Conservation (phyloP, 2,329 filamentous ascomycete species). For the Diplodia seriata region DNA sequence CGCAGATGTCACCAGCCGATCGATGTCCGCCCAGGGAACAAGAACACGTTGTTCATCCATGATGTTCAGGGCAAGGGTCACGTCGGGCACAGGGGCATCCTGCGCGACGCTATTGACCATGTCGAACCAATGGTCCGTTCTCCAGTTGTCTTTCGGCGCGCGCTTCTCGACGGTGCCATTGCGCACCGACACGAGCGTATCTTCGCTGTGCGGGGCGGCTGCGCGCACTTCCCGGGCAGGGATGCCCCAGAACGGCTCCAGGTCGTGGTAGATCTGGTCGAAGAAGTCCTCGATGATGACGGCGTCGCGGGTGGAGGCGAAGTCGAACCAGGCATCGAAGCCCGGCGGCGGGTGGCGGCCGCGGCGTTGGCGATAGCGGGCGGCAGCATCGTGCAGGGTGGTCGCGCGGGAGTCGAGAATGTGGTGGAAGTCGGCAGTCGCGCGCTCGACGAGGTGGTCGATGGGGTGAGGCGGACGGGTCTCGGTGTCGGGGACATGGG, state of each 20-base stretch:
- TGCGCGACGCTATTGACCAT: not conserved
- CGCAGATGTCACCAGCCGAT: not conserved
- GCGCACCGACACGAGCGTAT: not conserved
- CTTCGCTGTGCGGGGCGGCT: not conserved
- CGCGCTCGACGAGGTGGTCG: not conserved
- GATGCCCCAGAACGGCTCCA: slow-evolving; percentile 59
- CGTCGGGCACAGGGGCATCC: slow-evolving; percentile 49
- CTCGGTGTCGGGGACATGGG: no score
- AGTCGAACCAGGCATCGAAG: slow-evolving; percentile 58
- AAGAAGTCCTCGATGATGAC: slow-evolving; percentile 56
- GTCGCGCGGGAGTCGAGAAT: not conserved
- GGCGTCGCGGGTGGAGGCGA: slow-evolving; percentile 51
- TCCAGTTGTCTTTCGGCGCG: not conserved
- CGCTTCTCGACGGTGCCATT: not conserved
- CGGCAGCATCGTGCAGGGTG: not conserved
- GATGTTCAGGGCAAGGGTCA: slow-evolving; percentile 56
- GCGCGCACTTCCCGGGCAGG: slow-evolving; percentile 50
- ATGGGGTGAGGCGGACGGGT: not conserved
- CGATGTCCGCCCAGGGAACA: slow-evolving; percentile 40
- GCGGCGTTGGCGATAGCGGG: not conserved
- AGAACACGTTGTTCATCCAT: slow-evolving; percentile 59
- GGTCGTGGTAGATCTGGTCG: slow-evolving; percentile 59
- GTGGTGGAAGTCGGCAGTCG: not conserved
- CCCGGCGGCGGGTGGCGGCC: slow-evolving; percentile 54
- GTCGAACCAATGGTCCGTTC: not conserved